These are phyloP conservation scores for Solanum bukasovii DNA, from an alignment of 257 asterid species.

Conservation along the genomic window DNA sequence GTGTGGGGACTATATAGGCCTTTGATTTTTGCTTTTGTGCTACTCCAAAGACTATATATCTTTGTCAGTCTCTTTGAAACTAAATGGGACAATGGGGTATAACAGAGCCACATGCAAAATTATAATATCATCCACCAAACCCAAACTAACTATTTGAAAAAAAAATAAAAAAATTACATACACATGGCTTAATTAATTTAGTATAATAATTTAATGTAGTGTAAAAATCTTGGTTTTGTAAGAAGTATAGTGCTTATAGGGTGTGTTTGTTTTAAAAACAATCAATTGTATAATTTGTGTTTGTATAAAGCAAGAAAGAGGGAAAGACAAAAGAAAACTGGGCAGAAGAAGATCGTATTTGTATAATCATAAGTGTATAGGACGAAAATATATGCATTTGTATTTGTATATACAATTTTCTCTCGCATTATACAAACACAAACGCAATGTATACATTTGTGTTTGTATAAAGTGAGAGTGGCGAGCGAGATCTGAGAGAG, in stretches of 20 bases:
- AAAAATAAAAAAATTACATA: neutral
- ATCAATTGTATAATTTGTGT: no score
- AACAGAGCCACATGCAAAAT: neutral
- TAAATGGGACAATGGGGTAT: neutral
- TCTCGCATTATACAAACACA: no score
- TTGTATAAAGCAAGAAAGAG: no score
- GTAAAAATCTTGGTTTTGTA: neutral
- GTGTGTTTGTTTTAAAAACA: no score
- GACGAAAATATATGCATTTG: no score
- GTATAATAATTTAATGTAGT: neutral
- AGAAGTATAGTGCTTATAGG: neutral
- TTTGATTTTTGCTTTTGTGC: slow-evolving; percentile 14
- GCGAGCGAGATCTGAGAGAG: no score
- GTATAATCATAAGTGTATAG: no score
- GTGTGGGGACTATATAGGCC: neutral
- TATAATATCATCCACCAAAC: neutral
- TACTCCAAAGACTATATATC: neutral
- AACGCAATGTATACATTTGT: no score
- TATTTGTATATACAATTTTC: no score
- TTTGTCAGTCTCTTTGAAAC: neutral
- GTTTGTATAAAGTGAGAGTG: no score
- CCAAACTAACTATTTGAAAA: neutral
- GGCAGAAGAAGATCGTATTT: no score
- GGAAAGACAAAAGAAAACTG: no score
- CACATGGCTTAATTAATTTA: neutral